Conservation (phyloP, 352 stramenopile species). For the Achlya hypogyna region DNA sequence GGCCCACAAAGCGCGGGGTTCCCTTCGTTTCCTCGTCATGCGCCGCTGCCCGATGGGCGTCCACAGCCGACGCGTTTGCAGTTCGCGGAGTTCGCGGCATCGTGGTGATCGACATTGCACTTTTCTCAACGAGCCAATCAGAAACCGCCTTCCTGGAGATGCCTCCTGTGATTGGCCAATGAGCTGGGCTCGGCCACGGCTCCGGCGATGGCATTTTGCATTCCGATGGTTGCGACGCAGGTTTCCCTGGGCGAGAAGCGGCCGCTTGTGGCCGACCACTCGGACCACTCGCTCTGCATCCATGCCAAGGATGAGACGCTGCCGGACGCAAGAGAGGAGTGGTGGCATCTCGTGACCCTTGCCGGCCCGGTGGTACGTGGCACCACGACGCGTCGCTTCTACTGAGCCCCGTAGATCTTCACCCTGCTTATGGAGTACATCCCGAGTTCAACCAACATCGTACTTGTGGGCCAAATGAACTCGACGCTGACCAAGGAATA, state of each 20-base stretch:
- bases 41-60: no score
- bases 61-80: no score
- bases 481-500: conserved; percentile 45
- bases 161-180: neutral
- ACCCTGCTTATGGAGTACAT: conserved; percentile 43
- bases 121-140: no score
- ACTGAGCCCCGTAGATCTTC: conserved; percentile 8
- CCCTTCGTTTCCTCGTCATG: no score
- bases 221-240: neutral
- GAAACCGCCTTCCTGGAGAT: no score
- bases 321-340: neutral
- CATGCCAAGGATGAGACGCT: neutral
- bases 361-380: neutral
- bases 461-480: conserved; percentile 52
- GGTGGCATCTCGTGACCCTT: conserved; percentile 1
- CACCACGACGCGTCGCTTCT: neutral
- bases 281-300: neutral
- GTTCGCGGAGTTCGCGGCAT: no score
- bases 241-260: neutral
- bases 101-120: neutral
- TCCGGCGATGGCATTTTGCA: neutral
- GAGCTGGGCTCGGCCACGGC: neutral
- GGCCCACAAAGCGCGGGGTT: no score
- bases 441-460: conserved; percentile 41
- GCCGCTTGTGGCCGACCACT: neutral